Base-by-base conservation (phyloP, 768 basidiomycete genomes). In the Panaeolus papilionaceus region DNA sequence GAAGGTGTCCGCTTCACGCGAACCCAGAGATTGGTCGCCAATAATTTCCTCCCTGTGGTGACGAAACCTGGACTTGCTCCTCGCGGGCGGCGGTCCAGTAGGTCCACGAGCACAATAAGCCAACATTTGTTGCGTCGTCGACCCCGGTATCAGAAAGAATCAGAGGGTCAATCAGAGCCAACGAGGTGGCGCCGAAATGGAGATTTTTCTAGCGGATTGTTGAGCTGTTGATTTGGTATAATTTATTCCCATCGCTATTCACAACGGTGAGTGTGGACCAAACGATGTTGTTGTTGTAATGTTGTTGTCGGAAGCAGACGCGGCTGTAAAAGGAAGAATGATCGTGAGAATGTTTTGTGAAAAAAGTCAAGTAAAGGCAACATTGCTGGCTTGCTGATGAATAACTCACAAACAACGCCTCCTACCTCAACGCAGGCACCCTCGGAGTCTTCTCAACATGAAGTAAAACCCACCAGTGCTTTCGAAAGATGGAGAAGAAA, bases 401-500 rank as follows among this genome's bases (percentile, higher is more conserved):
- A 71, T 66, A 71, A 75, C 71, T 74, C 75, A 37, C 63, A 69
- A 42, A 65, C 68, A 72, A 33, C 33, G 3, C 64, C 62, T 51
- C 62, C 58, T 62, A 66, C 68, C 62, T 67, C 73, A 47, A 39
- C 72, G 20, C 71, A 69, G 61, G 58, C 58, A 38, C 49, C 66
- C 64, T 62, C 68, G 47, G 62, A 71, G 67, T 38, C 74, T 28
- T 67, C 77, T 65, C 61, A 72, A 23, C 47, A 74, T 44, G 51
- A 73, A 38, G 71, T 75, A 44, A 69, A 72, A 63, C 71, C 78
- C 18, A 61, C 72, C 6, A 78, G 73, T 62, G 81, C 84, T 0
- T 87, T 87, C 65, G 83, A 83, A 71, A 70, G 78, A 84, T 87
- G 85, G 84, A 71, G 83, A 23, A 75, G 81, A 73, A 83, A 81